Evolutionary conservation across 495 filamentous ascomycete genomes (phyloP).

Genomic region (Lindgomyces ingoldianus): DNA sequence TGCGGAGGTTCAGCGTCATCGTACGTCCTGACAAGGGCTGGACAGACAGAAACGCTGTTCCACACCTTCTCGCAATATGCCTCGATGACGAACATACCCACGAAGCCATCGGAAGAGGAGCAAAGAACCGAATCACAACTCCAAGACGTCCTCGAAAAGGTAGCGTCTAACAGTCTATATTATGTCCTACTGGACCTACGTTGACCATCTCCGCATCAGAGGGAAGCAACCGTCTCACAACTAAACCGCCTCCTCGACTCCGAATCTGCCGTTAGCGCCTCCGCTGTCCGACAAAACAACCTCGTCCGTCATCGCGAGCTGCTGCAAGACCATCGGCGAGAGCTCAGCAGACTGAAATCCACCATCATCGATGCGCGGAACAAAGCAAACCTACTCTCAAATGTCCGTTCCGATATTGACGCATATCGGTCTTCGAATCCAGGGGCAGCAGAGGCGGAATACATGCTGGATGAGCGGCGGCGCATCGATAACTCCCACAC

Average conservation of each 20-base stretch:
- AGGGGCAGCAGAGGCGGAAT: conserved; percentile 81
- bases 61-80: conserved; percentile 95
- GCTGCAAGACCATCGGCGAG: conserved; percentile 80
- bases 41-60: conserved; percentile 86
- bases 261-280: conserved; percentile 83
- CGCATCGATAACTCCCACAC: conserved; percentile 84
- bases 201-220: conserved; percentile 52
- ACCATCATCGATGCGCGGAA: conserved; percentile 72
- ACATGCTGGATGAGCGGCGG: conserved; percentile 89
- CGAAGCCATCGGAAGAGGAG: conserved; percentile 85
- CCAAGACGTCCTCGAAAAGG: conserved; percentile 73
- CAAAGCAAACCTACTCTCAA: conserved; percentile 86
- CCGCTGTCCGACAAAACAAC: conserved; percentile 92
- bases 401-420: conserved; percentile 87
- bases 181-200: conserved; percentile 4
- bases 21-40: conserved; percentile 29
- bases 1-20: conserved; percentile 4
- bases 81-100: conserved; percentile 73
- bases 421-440: conserved; percentile 82
- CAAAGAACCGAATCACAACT: conserved; percentile 74
- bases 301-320: conserved; percentile 89
- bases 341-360: conserved; percentile 70
- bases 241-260: conserved; percentile 90
- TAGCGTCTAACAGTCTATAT: not conserved
- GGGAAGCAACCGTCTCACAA: conserved; percentile 78